phyloP scores from a whole-genome alignment of 2,329 filamentous ascomycete genomes.

The Cercospora sp. region DNA sequence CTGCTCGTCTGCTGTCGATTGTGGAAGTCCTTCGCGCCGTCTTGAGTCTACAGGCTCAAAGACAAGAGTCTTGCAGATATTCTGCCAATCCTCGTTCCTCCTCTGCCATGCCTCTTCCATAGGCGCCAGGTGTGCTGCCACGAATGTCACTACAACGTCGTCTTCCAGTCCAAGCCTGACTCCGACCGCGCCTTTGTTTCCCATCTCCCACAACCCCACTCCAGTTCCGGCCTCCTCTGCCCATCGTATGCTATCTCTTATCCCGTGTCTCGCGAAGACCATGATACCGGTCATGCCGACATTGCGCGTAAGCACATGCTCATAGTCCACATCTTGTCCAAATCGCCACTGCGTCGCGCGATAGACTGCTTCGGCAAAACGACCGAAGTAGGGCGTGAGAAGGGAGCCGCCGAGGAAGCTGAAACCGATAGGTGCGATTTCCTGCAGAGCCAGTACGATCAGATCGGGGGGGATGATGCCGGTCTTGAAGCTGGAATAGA shows the following conservation, averaged over 20 bases:
- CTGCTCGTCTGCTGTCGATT: slow-evolving; percentile 24
- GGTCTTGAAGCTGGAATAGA: slow-evolving; percentile 50
- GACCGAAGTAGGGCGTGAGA: slow-evolving; percentile 72
- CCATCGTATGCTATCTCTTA: slow-evolving; percentile 59
- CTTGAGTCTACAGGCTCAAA: slow-evolving; percentile 52
- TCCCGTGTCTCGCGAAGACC: slow-evolving; percentile 70
- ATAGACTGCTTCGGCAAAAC: slow-evolving; percentile 67
- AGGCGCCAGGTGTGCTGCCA: slow-evolving; percentile 83
- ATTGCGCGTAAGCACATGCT: slow-evolving; percentile 69
- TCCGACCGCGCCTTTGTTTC: slow-evolving; percentile 91
- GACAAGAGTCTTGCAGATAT: slow-evolving; percentile 75
- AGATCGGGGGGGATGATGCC: slow-evolving; percentile 62
- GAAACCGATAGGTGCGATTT: slow-evolving; percentile 80
- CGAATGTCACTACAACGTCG: slow-evolving; percentile 70
- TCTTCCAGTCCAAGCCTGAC: slow-evolving; percentile 66
- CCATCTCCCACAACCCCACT: slow-evolving; percentile 83
- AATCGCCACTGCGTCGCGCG: slow-evolving; percentile 49
- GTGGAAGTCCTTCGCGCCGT: slow-evolving; percentile 22
- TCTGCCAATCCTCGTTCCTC: slow-evolving; percentile 86
- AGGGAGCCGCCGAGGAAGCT: slow-evolving; percentile 84
- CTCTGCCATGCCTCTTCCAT: slow-evolving; percentile 76
- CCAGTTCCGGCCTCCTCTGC: slow-evolving; percentile 81
- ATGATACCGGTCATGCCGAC: slow-evolving; percentile 88
- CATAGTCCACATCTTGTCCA: slow-evolving; percentile 65
- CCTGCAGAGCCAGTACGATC: slow-evolving; percentile 73